A percentile compares a stretch with the other conserved stretches of the same genome.
Evolutionary conservation across 2,329 filamentous ascomycete species (phyloP).

Genomic region (Aspergillus persii): DNA sequence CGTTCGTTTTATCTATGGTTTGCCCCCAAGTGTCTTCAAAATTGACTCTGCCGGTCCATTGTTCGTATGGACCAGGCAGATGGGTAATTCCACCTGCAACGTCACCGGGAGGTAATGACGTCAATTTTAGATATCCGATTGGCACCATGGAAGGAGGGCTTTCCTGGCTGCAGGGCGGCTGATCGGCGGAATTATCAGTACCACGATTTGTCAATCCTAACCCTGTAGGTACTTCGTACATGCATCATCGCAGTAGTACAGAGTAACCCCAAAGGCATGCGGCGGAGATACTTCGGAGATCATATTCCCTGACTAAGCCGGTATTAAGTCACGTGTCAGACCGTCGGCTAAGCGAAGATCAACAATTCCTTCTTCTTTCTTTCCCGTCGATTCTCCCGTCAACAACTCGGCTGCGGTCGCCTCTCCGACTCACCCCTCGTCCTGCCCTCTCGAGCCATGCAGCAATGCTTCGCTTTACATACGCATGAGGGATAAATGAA

Average conservation of each 20-base stretch:
- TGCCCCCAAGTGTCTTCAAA: too few relatives aligned
- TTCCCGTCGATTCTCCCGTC: not conserved
- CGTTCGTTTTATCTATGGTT: not conserved
- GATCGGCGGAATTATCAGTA: too few relatives aligned
- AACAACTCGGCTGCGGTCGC: too few relatives aligned
- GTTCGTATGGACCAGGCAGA: not conserved
- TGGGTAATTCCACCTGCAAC: not conserved
- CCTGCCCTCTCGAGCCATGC: not conserved
- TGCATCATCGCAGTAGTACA: not conserved
- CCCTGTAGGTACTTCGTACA: not conserved
- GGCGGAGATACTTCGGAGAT: too few relatives aligned
- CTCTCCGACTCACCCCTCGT: too few relatives aligned
- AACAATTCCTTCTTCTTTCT: not conserved
- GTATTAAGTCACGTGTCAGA: not conserved
- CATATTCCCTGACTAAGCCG: not conserved
- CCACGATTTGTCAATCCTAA: not conserved
- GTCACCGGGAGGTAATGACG: not conserved
- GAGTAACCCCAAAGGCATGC: too few relatives aligned
- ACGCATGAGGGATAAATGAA: not conserved
- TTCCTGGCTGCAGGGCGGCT: too few relatives aligned
- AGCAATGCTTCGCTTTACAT: not conserved
- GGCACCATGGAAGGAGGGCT: not conserved
- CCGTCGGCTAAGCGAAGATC: not conserved
- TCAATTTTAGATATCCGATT: not conserved
- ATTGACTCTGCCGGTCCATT: not conserved